Conservation (phyloP, 371 early-diverging fungal genomes). For the Lichtheimia hyalospora region DNA sequence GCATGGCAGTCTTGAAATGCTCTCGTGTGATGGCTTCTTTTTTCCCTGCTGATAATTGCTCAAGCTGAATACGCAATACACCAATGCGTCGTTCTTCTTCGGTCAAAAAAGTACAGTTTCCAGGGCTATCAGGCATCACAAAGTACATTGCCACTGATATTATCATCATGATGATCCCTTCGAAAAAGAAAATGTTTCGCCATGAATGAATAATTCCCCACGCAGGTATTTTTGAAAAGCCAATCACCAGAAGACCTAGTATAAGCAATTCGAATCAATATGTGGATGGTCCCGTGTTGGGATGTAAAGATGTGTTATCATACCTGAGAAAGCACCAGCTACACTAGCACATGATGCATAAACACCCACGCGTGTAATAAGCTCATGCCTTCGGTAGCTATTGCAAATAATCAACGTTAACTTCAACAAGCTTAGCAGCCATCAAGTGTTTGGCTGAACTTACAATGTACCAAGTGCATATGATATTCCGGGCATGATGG, state of each 20-base stretch:
- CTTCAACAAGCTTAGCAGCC: neutral
- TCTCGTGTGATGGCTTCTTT: too few species aligned
- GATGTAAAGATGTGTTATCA: conserved; percentile 11
- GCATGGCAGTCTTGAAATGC: conserved; percentile 33
- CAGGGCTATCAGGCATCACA: conserved; percentile 61
- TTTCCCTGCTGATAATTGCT: conserved; percentile 5
- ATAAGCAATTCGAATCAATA: neutral
- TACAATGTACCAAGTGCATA: conserved; percentile 56
- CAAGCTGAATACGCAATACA: conserved; percentile 31
- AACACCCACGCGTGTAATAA: conserved; percentile 35
- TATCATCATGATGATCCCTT: conserved; percentile 32
- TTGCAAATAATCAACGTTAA: neutral
- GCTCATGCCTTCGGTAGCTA: conserved; percentile 26
- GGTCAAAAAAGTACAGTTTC: conserved; percentile 54
- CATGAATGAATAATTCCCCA: conserved; percentile 36
- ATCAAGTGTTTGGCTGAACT: neutral
- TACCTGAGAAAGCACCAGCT: conserved; percentile 45
- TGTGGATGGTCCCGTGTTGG: too few species aligned
- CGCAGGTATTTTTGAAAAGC: conserved; percentile 12
- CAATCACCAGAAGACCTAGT: conserved; percentile 17
- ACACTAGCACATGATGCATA: conserved; percentile 43
- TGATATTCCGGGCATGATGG: conserved; percentile 56
- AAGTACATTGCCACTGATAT: conserved; percentile 19
- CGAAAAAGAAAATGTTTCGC: conserved; percentile 51
- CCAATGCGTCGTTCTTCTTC: conserved; percentile 52